Conservation (phyloP, 768 basidiomycete species). For the Amanita rimosa region DNA sequence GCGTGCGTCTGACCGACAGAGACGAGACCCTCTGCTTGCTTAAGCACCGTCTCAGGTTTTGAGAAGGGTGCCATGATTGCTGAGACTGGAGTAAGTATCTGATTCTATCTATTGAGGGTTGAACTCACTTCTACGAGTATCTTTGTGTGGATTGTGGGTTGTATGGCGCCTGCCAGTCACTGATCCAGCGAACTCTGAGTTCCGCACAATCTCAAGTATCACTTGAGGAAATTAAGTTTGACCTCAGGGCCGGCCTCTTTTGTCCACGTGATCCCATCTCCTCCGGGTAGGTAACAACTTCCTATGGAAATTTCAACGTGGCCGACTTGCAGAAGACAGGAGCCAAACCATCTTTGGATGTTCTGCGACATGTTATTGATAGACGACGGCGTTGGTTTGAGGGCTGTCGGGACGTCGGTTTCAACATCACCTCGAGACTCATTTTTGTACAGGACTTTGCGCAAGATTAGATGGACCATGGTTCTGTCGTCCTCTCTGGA, state of each 20-base stretch:
- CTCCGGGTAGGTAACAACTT: no score
- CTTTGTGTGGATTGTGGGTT: constrained; percentile 7
- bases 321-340: no score
- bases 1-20: constrained; percentile 87
- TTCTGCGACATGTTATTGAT: no score
- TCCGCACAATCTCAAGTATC: constrained; percentile 1
- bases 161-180: constrained; percentile 10
- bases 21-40: constrained; percentile 90
- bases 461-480: no score
- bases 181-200: constrained; percentile 11
- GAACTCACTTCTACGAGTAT: constrained; percentile 14
- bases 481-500: no score
- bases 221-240: constrained; percentile 12
- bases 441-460: no score
- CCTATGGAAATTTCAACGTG: no score
- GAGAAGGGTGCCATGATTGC: constrained; percentile 75
- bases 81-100: not conserved
- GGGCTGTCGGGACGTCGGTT: no score
- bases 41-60: constrained; percentile 83
- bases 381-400: no score
- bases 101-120: not conserved
- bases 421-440: no score
- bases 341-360: no score
- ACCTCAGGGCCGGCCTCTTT: constrained; percentile 14
- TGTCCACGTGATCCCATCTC: not conserved